These are phyloP conservation scores for Malassezia globosa DNA, from an alignment of 1,284 basidiomycete genomes.

Conservation along the genomic window DNA sequence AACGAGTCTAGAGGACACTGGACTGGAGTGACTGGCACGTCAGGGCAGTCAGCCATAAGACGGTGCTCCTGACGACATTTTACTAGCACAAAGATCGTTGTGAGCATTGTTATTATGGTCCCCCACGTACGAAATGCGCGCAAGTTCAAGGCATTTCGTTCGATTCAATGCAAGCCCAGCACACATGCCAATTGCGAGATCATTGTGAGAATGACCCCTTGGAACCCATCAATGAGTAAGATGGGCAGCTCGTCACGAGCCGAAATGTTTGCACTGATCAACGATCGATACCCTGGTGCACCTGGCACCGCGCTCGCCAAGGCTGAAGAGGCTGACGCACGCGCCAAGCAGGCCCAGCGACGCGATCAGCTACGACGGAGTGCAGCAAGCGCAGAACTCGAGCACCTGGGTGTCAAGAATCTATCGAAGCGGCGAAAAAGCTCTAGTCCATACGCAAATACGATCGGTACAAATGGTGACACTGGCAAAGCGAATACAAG, in stretches of 20 bases:
- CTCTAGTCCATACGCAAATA: slow-evolving; percentile 30
- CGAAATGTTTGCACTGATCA: slow-evolving; percentile 28
- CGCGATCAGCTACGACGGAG: slow-evolving; percentile 29
- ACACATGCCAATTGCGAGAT: neutral
- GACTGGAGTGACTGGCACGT: no score
- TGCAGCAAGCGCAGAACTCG: slow-evolving; percentile 31
- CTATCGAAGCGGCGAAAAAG: slow-evolving; percentile 38
- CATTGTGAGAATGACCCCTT: slow-evolving; percentile 6
- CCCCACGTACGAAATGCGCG: neutral
- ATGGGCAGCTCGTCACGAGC: slow-evolving; percentile 8
- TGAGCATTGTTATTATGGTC: neutral
- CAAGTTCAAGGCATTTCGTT: slow-evolving; percentile 11
- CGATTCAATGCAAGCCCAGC: neutral
- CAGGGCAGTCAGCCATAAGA: no score
- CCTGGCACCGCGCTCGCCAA: slow-evolving; percentile 34
- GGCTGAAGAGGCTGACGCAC: slow-evolving; percentile 28
- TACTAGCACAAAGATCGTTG: no score
- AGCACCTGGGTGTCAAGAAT: slow-evolving; percentile 35
- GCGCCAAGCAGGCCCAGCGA: slow-evolving; percentile 20
- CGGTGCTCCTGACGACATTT: no score
- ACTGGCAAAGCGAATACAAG: neutral
- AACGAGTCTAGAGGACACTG: no score
- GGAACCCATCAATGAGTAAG: neutral
- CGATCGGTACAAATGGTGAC: neutral
- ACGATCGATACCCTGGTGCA: slow-evolving; percentile 40